Evolutionary conservation across 345 rosid genomes (phyloP).

Genomic region (Citropsis articulata): DNA sequence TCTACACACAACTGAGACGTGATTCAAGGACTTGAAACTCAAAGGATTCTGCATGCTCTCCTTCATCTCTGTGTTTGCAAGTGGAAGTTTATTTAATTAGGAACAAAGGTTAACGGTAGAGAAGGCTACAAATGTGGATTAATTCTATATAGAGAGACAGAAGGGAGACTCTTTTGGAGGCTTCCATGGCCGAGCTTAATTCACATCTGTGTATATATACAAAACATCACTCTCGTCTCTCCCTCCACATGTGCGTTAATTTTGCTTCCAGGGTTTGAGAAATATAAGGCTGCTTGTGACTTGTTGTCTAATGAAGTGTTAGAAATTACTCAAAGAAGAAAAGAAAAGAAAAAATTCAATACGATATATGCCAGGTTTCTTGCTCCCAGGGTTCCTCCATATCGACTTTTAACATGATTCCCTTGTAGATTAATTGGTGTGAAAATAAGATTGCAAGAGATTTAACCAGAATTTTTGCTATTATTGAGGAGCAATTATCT

Average conservation of each 20-base stretch:
- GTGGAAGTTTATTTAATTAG: not conserved
- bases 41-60: conserved; percentile 49
- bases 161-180: not conserved
- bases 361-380: too few species aligned
- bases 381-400: too few species aligned
- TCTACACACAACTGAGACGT: conserved; percentile 64
- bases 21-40: conserved; percentile 61
- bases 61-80: conserved; percentile 8
- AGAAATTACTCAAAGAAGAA: too few species aligned
- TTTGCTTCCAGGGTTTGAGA: too few species aligned
- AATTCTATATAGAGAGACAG: not conserved
- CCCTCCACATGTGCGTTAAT: too few species aligned
- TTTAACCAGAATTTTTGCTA: too few species aligned
- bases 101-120: not conserved
- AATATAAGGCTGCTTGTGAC: too few species aligned
- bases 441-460: not conserved
- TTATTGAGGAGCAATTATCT: too few species aligned
- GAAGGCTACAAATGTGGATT: not conserved
- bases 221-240: not conserved
- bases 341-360: too few species aligned
- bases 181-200: not conserved
- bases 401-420: too few species aligned
- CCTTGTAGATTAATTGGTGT: not conserved
- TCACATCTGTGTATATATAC: not conserved
- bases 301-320: too few species aligned